Conservation (phyloP, 1,284 basidiomycete genomes). For the Mycosarcoma maydis region DNA sequence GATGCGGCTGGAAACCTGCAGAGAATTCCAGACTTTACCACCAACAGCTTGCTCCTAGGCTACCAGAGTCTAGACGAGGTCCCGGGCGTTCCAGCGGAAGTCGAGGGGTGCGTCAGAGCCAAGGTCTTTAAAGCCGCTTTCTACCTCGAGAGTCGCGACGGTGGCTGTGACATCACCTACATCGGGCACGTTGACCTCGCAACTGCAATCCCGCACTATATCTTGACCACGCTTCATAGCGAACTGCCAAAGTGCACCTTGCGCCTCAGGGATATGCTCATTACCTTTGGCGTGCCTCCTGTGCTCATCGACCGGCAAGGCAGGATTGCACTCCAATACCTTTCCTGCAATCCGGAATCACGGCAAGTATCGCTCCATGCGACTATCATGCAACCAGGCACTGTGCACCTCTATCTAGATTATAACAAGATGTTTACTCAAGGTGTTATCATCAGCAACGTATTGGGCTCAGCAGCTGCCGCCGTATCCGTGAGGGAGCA, state of each 20-base stretch:
- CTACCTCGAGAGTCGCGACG: constrained; percentile 38
- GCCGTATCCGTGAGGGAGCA: constrained; percentile 36
- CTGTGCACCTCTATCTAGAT: constrained; percentile 50
- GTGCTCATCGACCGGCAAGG: constrained; percentile 44
- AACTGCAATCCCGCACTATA: constrained; percentile 43
- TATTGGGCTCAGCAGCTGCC: constrained; percentile 24
- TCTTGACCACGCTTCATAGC: constrained; percentile 34
- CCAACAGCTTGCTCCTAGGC: constrained; percentile 37
- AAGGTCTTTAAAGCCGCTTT: constrained; percentile 44
- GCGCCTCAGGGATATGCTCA: constrained; percentile 44
- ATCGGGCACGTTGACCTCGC: constrained; percentile 45
- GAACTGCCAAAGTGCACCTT: constrained; percentile 39
- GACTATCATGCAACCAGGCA: constrained; percentile 41
- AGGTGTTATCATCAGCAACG: constrained; percentile 35
- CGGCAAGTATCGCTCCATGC: constrained; percentile 38
- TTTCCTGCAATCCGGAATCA: constrained; percentile 41
- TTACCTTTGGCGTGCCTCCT: constrained; percentile 51
- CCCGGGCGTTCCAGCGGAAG: constrained; percentile 31
- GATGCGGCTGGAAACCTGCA: constrained; percentile 35
- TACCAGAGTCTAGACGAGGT: constrained; percentile 37
- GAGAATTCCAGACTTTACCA: constrained; percentile 29
- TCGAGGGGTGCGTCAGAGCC: constrained; percentile 49
- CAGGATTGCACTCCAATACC: constrained; percentile 42
- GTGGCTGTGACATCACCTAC: constrained; percentile 49
- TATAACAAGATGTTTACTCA: constrained; percentile 51